Base-by-base conservation (phyloP, 495 filamentous ascomycete genomes). In the Hamigera avellanea region DNA sequence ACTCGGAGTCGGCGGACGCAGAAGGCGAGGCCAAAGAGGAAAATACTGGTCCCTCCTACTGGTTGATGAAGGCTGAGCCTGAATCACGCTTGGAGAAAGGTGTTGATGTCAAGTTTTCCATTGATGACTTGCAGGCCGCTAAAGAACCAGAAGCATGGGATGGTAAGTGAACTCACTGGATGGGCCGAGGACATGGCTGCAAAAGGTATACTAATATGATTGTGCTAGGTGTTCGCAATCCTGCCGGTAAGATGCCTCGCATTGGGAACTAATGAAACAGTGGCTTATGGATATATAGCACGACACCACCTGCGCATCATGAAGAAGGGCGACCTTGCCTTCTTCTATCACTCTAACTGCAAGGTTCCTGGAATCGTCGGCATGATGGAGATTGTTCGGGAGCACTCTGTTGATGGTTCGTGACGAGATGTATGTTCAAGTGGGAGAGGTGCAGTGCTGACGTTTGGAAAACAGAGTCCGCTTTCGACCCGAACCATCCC, bases 301-400 rank as follows among this genome's bases (percentile, higher is more conserved):
- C 72, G 82, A 26, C 95, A 95, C 51, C 84, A 94, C 53, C 76
- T 98, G 53, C 75, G 80, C 1, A 69, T 77, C 4, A 98, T 96
- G 91, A 85, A 82, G 55, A 74, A 78, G 44, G 89, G 91, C 27
- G 91, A 98, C 43, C 64, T 83, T 29, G 88, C 86, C 25, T 95
- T 98, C 62, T 95, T 98, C 65, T 98, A 98, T 54, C 89, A 95
- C 62, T 89, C 82, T n/a, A 93, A 87, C 51, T 87, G 82, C 63
- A 93, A 91, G 57, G 70, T 77, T 19, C 88, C 91, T 0, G 89
- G 86, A 2, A 83, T 98, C 34, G 87, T 79, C 3, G 91, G 91
- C n/a, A 74, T 81, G 6, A 93, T 95, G 84, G 83, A 93, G 56
- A 81, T 98, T 50, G 86, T 93, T 2, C 59, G 74, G 42, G 86